A percentile compares a stretch with the other conserved stretches of the same genome.
These are phyloP conservation scores for Brassica balearica DNA, from an alignment of 441 rosid species.

Conservation along the genomic window DNA sequence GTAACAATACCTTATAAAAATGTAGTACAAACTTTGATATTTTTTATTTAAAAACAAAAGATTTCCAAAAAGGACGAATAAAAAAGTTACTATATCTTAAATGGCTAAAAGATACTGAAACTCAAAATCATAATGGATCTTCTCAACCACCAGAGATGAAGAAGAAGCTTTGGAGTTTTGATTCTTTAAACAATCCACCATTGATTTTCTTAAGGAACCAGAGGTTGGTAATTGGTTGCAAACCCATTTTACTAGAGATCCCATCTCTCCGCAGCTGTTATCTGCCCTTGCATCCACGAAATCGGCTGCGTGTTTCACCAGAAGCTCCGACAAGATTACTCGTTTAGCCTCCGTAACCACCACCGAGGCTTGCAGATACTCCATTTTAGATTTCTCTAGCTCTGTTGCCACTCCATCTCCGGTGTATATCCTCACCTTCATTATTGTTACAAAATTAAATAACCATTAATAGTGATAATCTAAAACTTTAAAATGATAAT, in stretches of 20 bases:
- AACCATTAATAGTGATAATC: neutral
- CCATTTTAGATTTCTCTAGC: slow-evolving; percentile 85
- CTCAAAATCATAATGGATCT: slow-evolving; percentile 79
- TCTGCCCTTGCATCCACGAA: slow-evolving; percentile 46
- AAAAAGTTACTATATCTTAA: slow-evolving; percentile 29
- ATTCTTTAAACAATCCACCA: slow-evolving; percentile 87
- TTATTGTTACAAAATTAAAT: neutral
- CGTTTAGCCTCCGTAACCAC: slow-evolving; percentile 62
- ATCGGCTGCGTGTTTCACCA: slow-evolving; percentile 62
- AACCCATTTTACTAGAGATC: slow-evolving; percentile 83
- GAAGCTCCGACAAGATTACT: slow-evolving; percentile 76
- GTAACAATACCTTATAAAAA: slow-evolving; percentile 17
- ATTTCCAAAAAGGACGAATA: slow-evolving; percentile 3
- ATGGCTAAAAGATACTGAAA: slow-evolving; percentile 84
- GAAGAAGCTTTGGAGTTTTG: slow-evolving; percentile 43
- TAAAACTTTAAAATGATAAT: neutral
- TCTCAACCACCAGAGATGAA: slow-evolving; percentile 55
- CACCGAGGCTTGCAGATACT: slow-evolving; percentile 84
- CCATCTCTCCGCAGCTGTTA: slow-evolving; percentile 36
- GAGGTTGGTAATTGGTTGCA: slow-evolving; percentile 89
- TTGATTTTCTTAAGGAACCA: slow-evolving; percentile 80
- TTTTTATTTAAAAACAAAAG: slow-evolving; percentile 24
- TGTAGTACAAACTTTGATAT: slow-evolving; percentile 10
- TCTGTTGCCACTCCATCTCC: slow-evolving; percentile 71
- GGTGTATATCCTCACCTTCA: slow-evolving; percentile 83